Percentiles rank a stretch among this genome's conserved stretches.
These are phyloP conservation scores for Rhynchospora breviuscula DNA, from an alignment of 176 grass and related monocot genomes.

Conservation along the genomic window DNA sequence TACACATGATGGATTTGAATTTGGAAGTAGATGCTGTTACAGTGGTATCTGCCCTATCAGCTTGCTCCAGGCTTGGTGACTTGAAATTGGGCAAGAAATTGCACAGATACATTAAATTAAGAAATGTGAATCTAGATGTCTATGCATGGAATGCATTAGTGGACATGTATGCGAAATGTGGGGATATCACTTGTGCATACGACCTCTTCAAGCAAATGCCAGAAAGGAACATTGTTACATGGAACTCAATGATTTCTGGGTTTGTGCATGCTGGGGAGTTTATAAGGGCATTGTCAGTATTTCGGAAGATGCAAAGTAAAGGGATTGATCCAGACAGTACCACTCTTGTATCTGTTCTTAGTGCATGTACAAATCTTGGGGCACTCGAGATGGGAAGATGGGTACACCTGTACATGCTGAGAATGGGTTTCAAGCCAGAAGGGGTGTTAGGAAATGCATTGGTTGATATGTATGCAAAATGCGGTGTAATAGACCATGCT, in stretches of 20 bases:
- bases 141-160: slow-evolving; percentile 68
- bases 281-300: slow-evolving; percentile 26
- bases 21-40: slow-evolving; percentile 20
- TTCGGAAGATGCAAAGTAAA: slow-evolving; percentile 40
- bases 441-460: slow-evolving; percentile 48
- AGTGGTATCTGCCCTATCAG: slow-evolving; percentile 40
- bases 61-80: slow-evolving; percentile 39
- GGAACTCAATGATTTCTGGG: slow-evolving; percentile 72
- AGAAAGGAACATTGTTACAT: slow-evolving; percentile 37
- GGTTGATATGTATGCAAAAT: slow-evolving; percentile 80
- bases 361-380: slow-evolving; percentile 47
- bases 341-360: slow-evolving; percentile 42
- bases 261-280: slow-evolving; percentile 8
- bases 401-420: slow-evolving; percentile 41
- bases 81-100: slow-evolving; percentile 32
- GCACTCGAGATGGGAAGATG: slow-evolving; percentile 56
- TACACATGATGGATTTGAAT: slow-evolving; percentile 12
- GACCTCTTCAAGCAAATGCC: slow-evolving; percentile 38
- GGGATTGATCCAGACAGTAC: slow-evolving; percentile 28
- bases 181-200: slow-evolving; percentile 35
- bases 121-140: slow-evolving; percentile 32
- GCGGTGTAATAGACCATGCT: slow-evolving; percentile 49
- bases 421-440: neutral
- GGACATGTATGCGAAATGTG: slow-evolving; percentile 73
- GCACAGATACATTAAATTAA: slow-evolving; percentile 32